A percentile compares a stretch with the other conserved stretches of the same genome.
phyloP scores from a whole-genome alignment of 768 basidiomycete species.

The Dioszegia crocea region DNA sequence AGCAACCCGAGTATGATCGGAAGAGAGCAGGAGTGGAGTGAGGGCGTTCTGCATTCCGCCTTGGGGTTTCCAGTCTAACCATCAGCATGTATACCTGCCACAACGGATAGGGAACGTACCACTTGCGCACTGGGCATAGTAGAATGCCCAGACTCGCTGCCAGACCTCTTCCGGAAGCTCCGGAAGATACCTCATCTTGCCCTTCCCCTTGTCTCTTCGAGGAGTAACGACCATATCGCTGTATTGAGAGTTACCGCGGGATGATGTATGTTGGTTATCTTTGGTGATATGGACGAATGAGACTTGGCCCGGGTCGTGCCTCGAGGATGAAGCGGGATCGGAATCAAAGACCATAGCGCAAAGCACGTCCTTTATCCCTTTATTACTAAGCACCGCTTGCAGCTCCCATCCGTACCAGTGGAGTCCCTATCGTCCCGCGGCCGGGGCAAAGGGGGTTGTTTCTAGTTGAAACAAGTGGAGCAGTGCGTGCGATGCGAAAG shows the following conservation, averaged over 20 bases:
- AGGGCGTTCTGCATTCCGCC: constrained; percentile 1
- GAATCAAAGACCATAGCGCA: no score
- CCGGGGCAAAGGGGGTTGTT: no score
- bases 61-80: constrained; percentile 17
- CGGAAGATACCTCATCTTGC: constrained; percentile 20
- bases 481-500: no score
- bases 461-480: no score
- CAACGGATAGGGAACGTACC: constrained; percentile 17
- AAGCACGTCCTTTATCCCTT: no score
- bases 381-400: no score
- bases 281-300: background rate
- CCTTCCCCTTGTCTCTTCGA: constrained; percentile 32
- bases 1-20: constrained; percentile 8
- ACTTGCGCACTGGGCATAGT: constrained; percentile 20
- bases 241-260: no score
- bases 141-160: constrained; percentile 30
- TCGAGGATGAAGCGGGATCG: background rate
- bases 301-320: no score
- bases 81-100: constrained; percentile 5
- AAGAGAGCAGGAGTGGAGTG: constrained; percentile 13
- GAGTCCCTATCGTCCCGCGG: no score
- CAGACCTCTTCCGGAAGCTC: constrained; percentile 37
- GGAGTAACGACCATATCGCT: constrained; percentile 2
- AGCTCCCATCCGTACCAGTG: no score
- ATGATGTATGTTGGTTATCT: background rate